A percentile compares a stretch with the other conserved stretches of the same genome.
Evolutionary conservation across 352 stramenopile genomes (phyloP).

Genomic region (Phytophthora citrophthora): DNA sequence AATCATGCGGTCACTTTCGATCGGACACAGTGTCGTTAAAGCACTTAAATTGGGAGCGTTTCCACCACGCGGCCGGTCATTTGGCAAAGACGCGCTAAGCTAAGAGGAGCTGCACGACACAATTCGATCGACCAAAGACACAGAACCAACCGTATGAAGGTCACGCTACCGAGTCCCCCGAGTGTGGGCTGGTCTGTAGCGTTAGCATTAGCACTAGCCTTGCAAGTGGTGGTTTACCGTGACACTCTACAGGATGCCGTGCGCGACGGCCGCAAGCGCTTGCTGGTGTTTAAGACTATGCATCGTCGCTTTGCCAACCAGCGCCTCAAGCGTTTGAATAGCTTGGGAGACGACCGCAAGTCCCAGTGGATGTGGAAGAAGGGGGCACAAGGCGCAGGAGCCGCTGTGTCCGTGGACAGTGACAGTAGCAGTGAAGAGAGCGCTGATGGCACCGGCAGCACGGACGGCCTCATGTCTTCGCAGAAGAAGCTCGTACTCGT

Average conservation of each 20-base stretch:
- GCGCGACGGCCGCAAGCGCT: conserved; percentile 49
- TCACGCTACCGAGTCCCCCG: conserved; percentile 37
- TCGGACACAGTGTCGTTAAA: conserved; percentile 12
- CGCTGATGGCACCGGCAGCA: conserved; percentile 25
- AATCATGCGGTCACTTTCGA: conserved; percentile 1
- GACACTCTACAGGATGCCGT: conserved; percentile 53
- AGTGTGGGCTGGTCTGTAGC: conserved; percentile 35
- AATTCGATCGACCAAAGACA: conserved; percentile 1
- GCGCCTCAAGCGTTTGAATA: conserved; percentile 73
- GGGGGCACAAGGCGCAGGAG: not conserved
- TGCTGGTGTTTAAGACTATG: conserved; percentile 78
- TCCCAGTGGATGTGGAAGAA: conserved; percentile 85
- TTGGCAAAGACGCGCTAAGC: conserved; percentile 29
- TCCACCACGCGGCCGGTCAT: conserved; percentile 19
- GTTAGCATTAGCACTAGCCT: conserved; percentile 37
- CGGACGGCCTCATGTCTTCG: conserved; percentile 66
- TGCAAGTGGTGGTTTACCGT: conserved; percentile 63
- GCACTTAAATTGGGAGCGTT: conserved; percentile 17
- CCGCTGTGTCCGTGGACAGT: conserved; percentile 32
- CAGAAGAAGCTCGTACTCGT: conserved; percentile 93
- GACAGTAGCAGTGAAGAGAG: conserved; percentile 45
- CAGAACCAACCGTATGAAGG: conserved; percentile 26
- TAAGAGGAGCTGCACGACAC: not conserved
- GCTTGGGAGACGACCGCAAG: conserved; percentile 62
- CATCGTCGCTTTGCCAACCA: conserved; percentile 79